These are phyloP conservation scores for Schizothecium vesticola DNA, from an alignment of 495 filamentous ascomycete genomes.

Conservation along the genomic window DNA sequence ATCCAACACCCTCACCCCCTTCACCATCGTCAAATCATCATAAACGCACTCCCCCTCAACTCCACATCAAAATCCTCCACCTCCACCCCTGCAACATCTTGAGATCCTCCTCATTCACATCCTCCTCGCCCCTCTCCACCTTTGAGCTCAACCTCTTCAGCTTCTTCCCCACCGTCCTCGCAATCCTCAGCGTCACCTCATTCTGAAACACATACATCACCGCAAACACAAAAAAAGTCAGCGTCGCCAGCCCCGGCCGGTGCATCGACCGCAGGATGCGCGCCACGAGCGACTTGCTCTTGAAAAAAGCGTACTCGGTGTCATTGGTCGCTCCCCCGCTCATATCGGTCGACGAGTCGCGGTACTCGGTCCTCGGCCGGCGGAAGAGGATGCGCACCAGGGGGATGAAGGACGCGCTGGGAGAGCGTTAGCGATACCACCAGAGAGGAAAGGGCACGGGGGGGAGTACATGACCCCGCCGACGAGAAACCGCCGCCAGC, in stretches of 20 bases:
- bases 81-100: conserved; percentile 40
- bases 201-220: conserved; percentile 44
- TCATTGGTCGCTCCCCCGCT: conserved; percentile 24
- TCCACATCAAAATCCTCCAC: conserved; percentile 43
- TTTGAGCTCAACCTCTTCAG: conserved; percentile 37
- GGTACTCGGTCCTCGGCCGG: conserved; percentile 21
- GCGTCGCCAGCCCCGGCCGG: conserved; percentile 35
- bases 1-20: background rate
- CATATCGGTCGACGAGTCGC: background rate
- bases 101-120: conserved; percentile 36
- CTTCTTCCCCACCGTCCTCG: conserved; percentile 33
- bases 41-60: background rate
- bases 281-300: conserved; percentile 36
- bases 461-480: conserved; percentile 35
- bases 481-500: conserved; percentile 40
- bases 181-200: conserved; percentile 42
- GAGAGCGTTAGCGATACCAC: background rate
- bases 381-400: conserved; percentile 39
- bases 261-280: conserved; percentile 35
- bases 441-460: background rate
- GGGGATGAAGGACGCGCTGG: conserved; percentile 40
- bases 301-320: conserved; percentile 44
- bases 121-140: conserved; percentile 37
- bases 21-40: background rate
- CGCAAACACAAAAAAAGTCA: conserved; percentile 44